A percentile compares a stretch with the other conserved stretches of the same genome.
phyloP scores from a whole-genome alignment of 495 filamentous ascomycete genomes.

The Hyaloscypha hepaticicola region DNA sequence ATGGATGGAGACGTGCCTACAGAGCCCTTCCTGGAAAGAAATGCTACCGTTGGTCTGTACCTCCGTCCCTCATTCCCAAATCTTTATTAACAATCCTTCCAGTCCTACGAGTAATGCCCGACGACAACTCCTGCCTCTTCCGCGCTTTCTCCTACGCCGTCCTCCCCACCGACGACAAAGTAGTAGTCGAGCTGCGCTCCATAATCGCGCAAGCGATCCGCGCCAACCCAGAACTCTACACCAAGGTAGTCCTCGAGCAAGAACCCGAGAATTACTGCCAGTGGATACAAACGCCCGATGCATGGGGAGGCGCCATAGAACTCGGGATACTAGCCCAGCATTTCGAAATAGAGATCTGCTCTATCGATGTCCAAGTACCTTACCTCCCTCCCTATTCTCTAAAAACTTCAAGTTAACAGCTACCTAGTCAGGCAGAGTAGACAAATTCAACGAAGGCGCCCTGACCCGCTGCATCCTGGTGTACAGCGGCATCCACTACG shows the following conservation, averaged over 20 bases:
- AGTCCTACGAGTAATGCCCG: conserved; percentile 93
- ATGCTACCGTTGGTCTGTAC: conserved; percentile 51
- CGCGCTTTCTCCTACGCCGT: conserved; percentile 81
- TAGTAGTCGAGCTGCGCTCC: conserved; percentile 72
- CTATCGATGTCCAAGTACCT: conserved; percentile 64
- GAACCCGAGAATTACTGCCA: conserved; percentile 73
- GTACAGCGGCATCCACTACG: conserved; percentile 95
- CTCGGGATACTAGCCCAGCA: conserved; percentile 80
- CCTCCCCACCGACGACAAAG: conserved; percentile 64
- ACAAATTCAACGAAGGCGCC: conserved; percentile 79
- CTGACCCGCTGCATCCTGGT: conserved; percentile 74
- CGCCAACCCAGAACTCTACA: conserved; percentile 66
- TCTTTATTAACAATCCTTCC: conserved; percentile 11
- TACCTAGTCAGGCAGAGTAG: conserved; percentile 41
- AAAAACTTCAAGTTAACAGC: not conserved
- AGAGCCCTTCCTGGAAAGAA: conserved; percentile 58
- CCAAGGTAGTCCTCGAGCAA: conserved; percentile 72
- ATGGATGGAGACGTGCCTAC: conserved; percentile 63
- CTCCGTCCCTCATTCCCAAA: not conserved
- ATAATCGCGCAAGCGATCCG: conserved; percentile 81
- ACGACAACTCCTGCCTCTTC: conserved; percentile 96
- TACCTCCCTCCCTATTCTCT: not conserved
- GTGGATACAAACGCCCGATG: conserved; percentile 78
- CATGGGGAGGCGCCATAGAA: conserved; percentile 94
- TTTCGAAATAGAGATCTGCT: conserved; percentile 84